These are phyloP conservation scores for Seiridium cupressi DNA, from an alignment of 2,329 filamentous ascomycete genomes.

Conservation along the genomic window DNA sequence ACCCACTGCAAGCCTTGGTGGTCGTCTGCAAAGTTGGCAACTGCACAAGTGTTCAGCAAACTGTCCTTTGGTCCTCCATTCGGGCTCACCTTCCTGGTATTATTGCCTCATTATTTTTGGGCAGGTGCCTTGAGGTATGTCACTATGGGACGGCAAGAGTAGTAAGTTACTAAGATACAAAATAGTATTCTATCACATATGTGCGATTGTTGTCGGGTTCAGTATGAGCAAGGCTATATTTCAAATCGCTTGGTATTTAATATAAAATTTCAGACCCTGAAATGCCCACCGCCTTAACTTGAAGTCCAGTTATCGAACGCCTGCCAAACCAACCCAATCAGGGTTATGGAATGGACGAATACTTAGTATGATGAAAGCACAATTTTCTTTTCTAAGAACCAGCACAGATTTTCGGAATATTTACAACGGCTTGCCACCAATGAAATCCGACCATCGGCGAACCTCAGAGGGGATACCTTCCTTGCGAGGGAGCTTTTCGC, in stretches of 20 bases:
- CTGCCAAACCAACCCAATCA: constrained; percentile 4
- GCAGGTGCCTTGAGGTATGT: too few species aligned
- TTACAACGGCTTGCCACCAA: constrained; percentile 80
- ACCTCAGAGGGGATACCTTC: constrained; percentile 92
- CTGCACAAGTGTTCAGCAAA: too few species aligned
- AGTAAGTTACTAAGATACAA: too few species aligned
- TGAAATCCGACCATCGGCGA: constrained; percentile 91
- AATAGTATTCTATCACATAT: too few species aligned
- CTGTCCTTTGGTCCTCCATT: too few species aligned
- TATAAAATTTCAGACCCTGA: constrained; percentile 5
- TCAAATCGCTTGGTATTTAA: constrained; percentile 2
- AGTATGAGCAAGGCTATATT: neutral
- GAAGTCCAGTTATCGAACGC: constrained; percentile 3
- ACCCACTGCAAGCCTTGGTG: too few species aligned
- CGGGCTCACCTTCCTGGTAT: too few species aligned
- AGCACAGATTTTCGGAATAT: constrained; percentile 13
- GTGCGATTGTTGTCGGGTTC: too few species aligned
- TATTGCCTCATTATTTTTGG: too few species aligned
- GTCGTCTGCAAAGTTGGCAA: too few species aligned
- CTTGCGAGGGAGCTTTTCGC: constrained; percentile 83
- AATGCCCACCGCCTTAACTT: constrained; percentile 2
- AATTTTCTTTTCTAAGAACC: constrained; percentile 1
- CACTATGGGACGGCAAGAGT: too few species aligned
- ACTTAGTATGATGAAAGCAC: neutral
- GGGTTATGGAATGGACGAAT: constrained; percentile 2